Evolutionary conservation across 352 stramenopile species (phyloP), one percentile per base, ranked within the genome.

Genomic region (Globisporangium nunn): DNA sequence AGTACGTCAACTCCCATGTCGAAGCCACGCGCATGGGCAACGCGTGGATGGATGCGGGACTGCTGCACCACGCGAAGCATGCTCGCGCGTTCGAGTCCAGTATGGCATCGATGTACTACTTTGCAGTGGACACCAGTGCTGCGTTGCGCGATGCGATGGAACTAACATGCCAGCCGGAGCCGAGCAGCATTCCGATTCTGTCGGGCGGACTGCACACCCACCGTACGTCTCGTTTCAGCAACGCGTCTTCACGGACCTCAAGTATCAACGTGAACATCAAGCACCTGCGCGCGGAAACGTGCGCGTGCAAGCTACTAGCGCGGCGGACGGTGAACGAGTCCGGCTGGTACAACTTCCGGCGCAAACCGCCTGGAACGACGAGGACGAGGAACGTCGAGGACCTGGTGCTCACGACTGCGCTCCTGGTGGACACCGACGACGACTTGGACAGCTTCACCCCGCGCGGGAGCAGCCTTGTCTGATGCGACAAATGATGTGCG

Each of bases 21-120:
- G 77, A 87, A 61, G 74, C 62, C 0, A 61, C 71, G 12, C 76
- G 76, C 2, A 45, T 87, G 4, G 76, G 76, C 10, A 85, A 83
- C 49, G 33, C 56, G 29, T 59, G 61, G 30, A 71, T 71, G 64
- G 64, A 71, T 28, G 60, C 61, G 0, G 64, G 64, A 3, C 49
- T 59, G 18, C 35, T 71, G 54, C 64, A 71, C 46, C 64, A 71
- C 61, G 29, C 39, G 2, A 71, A 65, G 51, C 64, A 71, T 35
- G 51, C 28, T 6, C 49, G 53, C 5, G 50, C 23, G 2, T 61
- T 65, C 35, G 60, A 66, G 29, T 35, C 63, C 37, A 71, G n/a
- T 7, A 7, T 7, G 31, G 6, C 31, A 7, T 35, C 31, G 1
- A 54, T 71, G 35, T 86, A 85, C 58, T 82, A 72, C 23, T 85